These are phyloP conservation scores for Fusarium compactum DNA, from an alignment of 2,329 filamentous ascomycete genomes.

Conservation along the genomic window DNA sequence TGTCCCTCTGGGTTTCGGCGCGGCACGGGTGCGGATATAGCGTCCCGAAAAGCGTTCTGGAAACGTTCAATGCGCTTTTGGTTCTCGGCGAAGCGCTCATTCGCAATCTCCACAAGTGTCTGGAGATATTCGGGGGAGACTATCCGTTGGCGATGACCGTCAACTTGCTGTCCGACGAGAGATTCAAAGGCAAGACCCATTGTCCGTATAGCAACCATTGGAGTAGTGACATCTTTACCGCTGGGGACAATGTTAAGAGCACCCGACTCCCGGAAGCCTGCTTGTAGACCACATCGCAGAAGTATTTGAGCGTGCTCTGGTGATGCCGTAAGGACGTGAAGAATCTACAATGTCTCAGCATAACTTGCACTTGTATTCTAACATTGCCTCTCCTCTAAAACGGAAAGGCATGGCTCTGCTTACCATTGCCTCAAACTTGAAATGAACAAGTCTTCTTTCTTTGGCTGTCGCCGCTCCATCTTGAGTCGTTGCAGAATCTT, in stretches of 20 bases:
- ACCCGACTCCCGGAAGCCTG: conserved; percentile 92
- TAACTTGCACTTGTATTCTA: conserved; percentile 22
- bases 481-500: conserved; percentile 44
- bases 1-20: conserved; percentile 52
- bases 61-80: conserved; percentile 75
- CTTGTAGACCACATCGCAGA: conserved; percentile 79
- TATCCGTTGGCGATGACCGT: conserved; percentile 58
- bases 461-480: conserved; percentile 38
- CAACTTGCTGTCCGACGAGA: conserved; percentile 72
- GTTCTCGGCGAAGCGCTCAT: conserved; percentile 80
- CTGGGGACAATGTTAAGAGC: conserved; percentile 72
- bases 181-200: conserved; percentile 86
- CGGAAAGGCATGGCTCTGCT: conserved; percentile 48
- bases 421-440: conserved; percentile 97
- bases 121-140: conserved; percentile 76
- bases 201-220: conserved; percentile 87
- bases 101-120: conserved; percentile 75
- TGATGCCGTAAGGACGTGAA: conserved; percentile 86
- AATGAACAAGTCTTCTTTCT: conserved; percentile 72
- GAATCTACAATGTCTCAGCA: conserved; percentile 70
- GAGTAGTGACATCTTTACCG: conserved; percentile 57
- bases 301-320: conserved; percentile 79
- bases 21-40: conserved; percentile 44
- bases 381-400: conserved; percentile 40
- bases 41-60: conserved; percentile 60